These are phyloP conservation scores for Phytophthora cryptogea DNA, from an alignment of 352 stramenopile genomes.

Conservation along the genomic window DNA sequence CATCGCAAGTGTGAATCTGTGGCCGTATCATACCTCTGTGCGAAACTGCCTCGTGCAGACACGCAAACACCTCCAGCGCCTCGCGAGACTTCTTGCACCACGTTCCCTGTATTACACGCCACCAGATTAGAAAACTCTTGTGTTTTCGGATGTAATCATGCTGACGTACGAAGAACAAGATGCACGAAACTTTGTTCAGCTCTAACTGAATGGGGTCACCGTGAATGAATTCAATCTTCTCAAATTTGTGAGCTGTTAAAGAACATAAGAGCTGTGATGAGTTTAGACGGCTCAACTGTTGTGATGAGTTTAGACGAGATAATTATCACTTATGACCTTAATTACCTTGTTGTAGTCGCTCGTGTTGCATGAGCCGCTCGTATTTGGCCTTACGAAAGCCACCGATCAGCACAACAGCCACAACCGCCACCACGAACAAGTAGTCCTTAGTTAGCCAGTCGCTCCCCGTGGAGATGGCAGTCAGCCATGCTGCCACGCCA, in stretches of 20 bases:
- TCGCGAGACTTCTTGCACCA: conserved; percentile 65
- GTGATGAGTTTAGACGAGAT: too few species aligned
- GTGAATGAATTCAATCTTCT: conserved; percentile 65
- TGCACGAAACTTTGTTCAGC: conserved; percentile 64
- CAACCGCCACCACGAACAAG: conserved; percentile 62
- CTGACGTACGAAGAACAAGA: conserved; percentile 76
- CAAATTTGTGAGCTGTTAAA: conserved; percentile 38
- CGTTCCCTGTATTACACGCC: conserved; percentile 41
- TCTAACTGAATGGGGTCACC: conserved; percentile 50
- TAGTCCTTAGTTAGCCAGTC: conserved; percentile 64
- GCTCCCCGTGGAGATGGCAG: conserved; percentile 44
- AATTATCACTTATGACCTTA: background rate
- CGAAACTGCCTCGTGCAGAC: conserved; percentile 39
- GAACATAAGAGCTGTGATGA: background rate
- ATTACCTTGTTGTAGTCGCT: conserved; percentile 20
- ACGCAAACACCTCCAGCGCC: conserved; percentile 53
- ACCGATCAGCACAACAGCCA: conserved; percentile 57
- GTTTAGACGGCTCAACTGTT: background rate
- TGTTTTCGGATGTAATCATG: background rate
- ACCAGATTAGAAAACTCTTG: background rate
- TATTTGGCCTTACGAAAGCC: conserved; percentile 58
- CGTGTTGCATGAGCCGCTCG: conserved; percentile 45
- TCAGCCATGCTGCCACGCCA: conserved; percentile 56
- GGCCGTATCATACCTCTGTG: conserved; percentile 32
- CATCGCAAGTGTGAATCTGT: background rate